Conservation (phyloP, 2,329 filamentous ascomycete genomes). For the Sodiomyces alkalinus region DNA sequence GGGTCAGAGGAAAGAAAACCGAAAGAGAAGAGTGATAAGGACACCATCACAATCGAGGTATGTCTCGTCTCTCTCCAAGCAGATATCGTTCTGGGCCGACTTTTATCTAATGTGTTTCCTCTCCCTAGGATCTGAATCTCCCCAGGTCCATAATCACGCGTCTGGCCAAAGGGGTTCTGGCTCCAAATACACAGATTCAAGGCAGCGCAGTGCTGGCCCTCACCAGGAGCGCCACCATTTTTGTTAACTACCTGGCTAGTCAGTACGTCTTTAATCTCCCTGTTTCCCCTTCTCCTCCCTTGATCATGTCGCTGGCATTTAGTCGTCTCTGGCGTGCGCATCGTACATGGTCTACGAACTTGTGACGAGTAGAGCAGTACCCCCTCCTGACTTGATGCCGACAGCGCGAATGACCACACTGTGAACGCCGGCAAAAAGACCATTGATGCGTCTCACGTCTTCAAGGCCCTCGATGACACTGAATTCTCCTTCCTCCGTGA, state of each 20-base stretch:
- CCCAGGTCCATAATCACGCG: conserved; percentile 71
- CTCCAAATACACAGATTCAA: conserved; percentile 69
- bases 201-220: conserved; percentile 67
- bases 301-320: no score
- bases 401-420: conserved; percentile 60
- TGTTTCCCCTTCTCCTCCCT: not conserved
- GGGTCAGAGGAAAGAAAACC: conserved; percentile 15
- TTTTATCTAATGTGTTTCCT: no score
- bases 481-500: conserved; percentile 60
- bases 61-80: no score
- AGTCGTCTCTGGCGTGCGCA: no score
- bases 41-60: conserved; percentile 39
- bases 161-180: conserved; percentile 65
- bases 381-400: no score
- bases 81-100: no score
- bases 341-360: no score
- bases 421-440: conserved; percentile 57
- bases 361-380: no score
- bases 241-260: conserved; percentile 65
- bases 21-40: conserved; percentile 18
- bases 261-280: conserved; percentile 38
- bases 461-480: conserved; percentile 60
- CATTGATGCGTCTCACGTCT: conserved; percentile 59
- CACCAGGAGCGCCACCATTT: conserved; percentile 69
- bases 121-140: conserved; percentile 52